These are phyloP conservation scores for Trichoderma virens DNA, from an alignment of 495 filamentous ascomycete species.

Conservation along the genomic window DNA sequence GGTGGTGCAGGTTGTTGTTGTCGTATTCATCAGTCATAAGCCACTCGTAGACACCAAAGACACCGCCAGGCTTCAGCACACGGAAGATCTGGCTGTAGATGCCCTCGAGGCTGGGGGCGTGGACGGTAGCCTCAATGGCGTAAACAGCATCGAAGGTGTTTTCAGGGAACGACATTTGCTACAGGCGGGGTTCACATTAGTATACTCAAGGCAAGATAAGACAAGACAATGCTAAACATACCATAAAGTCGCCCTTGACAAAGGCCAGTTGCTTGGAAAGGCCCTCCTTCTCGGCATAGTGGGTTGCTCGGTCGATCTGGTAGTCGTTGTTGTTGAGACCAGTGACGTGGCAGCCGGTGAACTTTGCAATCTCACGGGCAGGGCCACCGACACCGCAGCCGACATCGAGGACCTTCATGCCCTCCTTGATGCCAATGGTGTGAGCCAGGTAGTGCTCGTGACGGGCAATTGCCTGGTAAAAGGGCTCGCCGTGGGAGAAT, in stretches of 20 bases:
- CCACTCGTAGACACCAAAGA: slow-evolving; percentile 99
- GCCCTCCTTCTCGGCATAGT: slow-evolving; percentile 75
- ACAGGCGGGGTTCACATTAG: slow-evolving; percentile 16
- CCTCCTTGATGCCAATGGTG: slow-evolving; percentile 75
- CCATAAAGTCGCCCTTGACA: slow-evolving; percentile 97
- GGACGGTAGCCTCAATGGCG: slow-evolving; percentile 95
- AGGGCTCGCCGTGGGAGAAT: slow-evolving; percentile 80
- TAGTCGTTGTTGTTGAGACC: slow-evolving; percentile 99
- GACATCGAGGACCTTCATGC: slow-evolving; percentile 90
- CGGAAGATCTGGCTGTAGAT: slow-evolving; percentile 93
- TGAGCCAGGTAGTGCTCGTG: slow-evolving; percentile 98
- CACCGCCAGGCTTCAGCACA: slow-evolving; percentile 91
- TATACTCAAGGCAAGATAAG: background rate
- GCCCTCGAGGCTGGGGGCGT: slow-evolving; percentile 88
- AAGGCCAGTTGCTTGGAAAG: slow-evolving; percentile 76
- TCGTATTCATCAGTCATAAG: slow-evolving; percentile 97
- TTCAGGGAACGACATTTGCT: slow-evolving; percentile 95
- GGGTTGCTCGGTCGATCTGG: slow-evolving; percentile 90
- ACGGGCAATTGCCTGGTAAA: slow-evolving; percentile 88
- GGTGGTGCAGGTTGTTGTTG: slow-evolving; percentile 79
- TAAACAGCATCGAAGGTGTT: slow-evolving; percentile 94
- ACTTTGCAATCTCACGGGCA: slow-evolving; percentile 95
- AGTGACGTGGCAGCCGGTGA: slow-evolving; percentile 80
- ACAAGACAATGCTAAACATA: slow-evolving; percentile 23
- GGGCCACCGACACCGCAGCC: slow-evolving; percentile 97